Conservation (phyloP, 2,329 filamentous ascomycete genomes). For the Pseudogymnoascus verrucosus region DNA sequence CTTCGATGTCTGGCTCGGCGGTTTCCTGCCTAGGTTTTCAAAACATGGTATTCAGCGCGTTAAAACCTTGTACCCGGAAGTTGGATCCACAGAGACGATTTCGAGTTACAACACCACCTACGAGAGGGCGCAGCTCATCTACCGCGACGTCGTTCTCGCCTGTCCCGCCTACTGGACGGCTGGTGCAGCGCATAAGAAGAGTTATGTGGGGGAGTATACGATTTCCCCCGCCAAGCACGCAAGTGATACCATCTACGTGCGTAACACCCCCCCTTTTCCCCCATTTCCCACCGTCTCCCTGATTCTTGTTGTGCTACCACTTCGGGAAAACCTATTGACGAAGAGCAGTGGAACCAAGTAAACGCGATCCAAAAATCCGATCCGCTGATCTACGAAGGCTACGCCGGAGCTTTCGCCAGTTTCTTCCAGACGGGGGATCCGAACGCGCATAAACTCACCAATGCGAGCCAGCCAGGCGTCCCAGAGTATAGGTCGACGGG, state of each 20-base stretch:
- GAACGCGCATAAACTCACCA: slow-evolving; percentile 47
- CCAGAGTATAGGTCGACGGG: slow-evolving; percentile 30
- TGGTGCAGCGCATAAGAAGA: slow-evolving; percentile 33
- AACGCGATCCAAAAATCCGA: slow-evolving; percentile 44
- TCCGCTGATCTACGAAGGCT: slow-evolving; percentile 47
- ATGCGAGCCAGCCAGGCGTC: slow-evolving; percentile 34
- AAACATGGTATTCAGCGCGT: slow-evolving; percentile 32
- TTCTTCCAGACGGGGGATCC: slow-evolving; percentile 54
- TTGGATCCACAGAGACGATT: slow-evolving; percentile 38
- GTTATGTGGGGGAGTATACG: slow-evolving; percentile 52
- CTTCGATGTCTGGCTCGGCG: slow-evolving; percentile 45
- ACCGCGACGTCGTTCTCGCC: slow-evolving; percentile 49
- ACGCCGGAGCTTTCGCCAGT: slow-evolving; percentile 49
- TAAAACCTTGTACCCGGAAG: slow-evolving; percentile 39
- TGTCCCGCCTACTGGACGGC: slow-evolving; percentile 54
- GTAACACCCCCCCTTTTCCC: slow-evolving; percentile 17
- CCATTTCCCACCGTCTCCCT: too few species aligned
- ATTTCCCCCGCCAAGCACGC: slow-evolving; percentile 52
- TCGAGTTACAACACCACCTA: slow-evolving; percentile 41
- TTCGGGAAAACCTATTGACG: too few species aligned
- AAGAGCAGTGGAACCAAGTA: slow-evolving; percentile 45
- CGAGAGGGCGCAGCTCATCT: slow-evolving; percentile 47
- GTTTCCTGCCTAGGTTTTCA: slow-evolving; percentile 44
- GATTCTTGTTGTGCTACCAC: too few species aligned
- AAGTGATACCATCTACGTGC: slow-evolving; percentile 47